These are phyloP conservation scores for Melanogaster broomeanus DNA, from an alignment of 768 basidiomycete genomes.

Conservation along the genomic window DNA sequence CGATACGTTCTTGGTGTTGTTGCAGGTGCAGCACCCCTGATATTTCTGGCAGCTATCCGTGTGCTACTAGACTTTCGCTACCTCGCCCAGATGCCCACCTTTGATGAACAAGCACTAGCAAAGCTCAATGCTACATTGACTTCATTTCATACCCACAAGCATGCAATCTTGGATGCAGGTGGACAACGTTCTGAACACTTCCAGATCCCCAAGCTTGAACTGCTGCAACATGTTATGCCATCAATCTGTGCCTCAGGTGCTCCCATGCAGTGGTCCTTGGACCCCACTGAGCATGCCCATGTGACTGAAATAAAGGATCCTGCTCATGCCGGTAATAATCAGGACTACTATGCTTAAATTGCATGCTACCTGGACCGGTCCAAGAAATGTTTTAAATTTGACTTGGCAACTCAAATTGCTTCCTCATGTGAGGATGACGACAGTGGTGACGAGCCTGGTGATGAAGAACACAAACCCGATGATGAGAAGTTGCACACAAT, in stretches of 20 bases:
- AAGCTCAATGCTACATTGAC: constrained; percentile 20
- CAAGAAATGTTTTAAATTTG: constrained; percentile 32
- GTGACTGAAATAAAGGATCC: constrained; percentile 35
- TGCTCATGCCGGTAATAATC: constrained; percentile 31
- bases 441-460: neutral
- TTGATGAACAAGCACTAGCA: constrained; percentile 20
- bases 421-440: no score
- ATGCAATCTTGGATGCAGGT: constrained; percentile 30
- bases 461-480: neutral
- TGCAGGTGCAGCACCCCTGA: constrained; percentile 28
- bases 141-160: constrained; percentile 37
- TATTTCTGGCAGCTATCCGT: constrained; percentile 33
- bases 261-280: constrained; percentile 36
- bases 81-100: constrained; percentile 30
- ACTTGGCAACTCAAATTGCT: constrained; percentile 21
- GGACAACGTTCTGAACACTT: constrained; percentile 35
- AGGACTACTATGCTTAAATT: constrained; percentile 37
- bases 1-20: no score
- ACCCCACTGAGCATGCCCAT: constrained; percentile 37
- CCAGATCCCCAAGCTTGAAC: constrained; percentile 44
- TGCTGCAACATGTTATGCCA: constrained; percentile 34
- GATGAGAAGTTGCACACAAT: neutral
- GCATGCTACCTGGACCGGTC: constrained; percentile 30
- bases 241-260: constrained; percentile 32
- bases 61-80: constrained; percentile 40